These are phyloP conservation scores for Logfia minima DNA, from an alignment of 129 eudicot genomes.

Conservation along the genomic window DNA sequence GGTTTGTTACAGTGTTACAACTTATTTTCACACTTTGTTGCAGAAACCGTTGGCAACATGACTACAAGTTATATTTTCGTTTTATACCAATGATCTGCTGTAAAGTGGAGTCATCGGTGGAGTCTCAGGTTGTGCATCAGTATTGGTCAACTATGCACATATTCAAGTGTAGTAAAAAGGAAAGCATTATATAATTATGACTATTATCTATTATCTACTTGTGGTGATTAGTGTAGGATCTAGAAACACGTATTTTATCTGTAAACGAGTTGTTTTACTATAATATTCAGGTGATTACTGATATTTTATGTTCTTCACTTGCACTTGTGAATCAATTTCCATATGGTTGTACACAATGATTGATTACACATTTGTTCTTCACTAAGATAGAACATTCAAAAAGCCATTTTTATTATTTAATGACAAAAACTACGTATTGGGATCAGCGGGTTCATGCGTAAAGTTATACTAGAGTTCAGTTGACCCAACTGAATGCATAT, in stretches of 20 bases:
- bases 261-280: neutral
- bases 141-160: neutral
- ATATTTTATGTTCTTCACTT: no score
- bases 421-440: no score
- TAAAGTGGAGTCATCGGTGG: neutral
- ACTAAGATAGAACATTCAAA: no score
- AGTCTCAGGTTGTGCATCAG: neutral
- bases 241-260: neutral
- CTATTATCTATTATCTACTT: neutral
- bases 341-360: no score
- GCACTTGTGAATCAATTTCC: no score
- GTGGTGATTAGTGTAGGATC: neutral
- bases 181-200: neutral
- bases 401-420: no score
- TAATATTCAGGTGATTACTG: neutral
- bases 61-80: conserved; percentile 16
- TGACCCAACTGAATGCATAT: no score
- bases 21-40: neutral
- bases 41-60: conserved; percentile 30
- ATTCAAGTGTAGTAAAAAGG: neutral
- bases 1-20: neutral
- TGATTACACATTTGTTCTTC: no score
- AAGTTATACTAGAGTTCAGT: no score
- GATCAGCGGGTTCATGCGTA: no score
- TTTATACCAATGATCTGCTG: neutral